A percentile compares a stretch with the other conserved stretches of the same genome.
phyloP scores from a whole-genome alignment of 371 early-diverging fungal species.

The Massospora cicadina region DNA sequence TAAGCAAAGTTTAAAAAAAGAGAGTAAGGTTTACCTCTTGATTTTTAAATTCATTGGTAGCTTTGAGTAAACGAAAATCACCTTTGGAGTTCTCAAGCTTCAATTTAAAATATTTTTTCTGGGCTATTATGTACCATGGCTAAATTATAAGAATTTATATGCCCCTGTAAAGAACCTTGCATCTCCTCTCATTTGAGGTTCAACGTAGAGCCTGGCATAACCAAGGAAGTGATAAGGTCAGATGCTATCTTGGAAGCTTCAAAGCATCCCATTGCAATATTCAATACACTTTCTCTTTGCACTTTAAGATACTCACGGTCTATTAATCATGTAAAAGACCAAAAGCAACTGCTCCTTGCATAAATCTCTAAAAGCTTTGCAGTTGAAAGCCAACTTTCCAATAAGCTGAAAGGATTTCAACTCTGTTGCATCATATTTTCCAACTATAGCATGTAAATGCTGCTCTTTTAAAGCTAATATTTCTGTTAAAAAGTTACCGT shows the following conservation, averaged over 20 bases:
- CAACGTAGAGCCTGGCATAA: neutral
- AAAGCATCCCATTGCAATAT: neutral
- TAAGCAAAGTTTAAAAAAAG: neutral
- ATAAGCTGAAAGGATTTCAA: neutral
- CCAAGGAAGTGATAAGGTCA: neutral
- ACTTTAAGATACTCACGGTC: neutral
- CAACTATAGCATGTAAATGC: neutral
- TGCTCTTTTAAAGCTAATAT: neutral
- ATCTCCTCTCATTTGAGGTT: neutral
- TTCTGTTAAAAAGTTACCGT: neutral
- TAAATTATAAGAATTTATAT: neutral
- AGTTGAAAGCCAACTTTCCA: neutral
- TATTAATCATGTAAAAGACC: neutral
- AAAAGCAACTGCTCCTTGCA: neutral
- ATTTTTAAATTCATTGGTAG: too few relatives aligned
- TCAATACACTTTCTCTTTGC: neutral
- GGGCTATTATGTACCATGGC: neutral
- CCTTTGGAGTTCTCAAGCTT: too few relatives aligned
- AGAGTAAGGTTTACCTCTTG: neutral
- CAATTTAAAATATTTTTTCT: neutral
- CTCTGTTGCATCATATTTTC: neutral
- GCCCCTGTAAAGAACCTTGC: neutral
- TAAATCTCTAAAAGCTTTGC: neutral
- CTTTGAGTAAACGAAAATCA: too few relatives aligned
- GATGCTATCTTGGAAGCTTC: neutral